Evolutionary conservation across 805 yeast genomes (phyloP), one percentile per base, ranked within the genome.

Genomic region (Schwanniomyces pseudopolymorphus): DNA sequence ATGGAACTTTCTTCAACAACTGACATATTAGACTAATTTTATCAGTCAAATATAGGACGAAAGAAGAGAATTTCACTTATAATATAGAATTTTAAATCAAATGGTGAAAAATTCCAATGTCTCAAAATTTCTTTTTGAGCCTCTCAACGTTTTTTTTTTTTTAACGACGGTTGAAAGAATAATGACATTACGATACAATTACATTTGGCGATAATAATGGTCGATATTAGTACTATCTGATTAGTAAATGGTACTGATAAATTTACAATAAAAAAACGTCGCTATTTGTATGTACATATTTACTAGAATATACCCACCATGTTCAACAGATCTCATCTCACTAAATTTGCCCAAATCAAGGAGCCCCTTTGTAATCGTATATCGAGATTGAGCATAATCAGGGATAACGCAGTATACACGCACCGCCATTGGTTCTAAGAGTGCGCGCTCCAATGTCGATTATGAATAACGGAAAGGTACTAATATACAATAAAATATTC

Each of bases 1-100:
- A 31, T 33, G 10, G 36, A 22, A 41, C 37, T 31, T 22, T 33
- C 39, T 39, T 40, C 46, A 37, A 45, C 47, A 21, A 38, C 37
- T 11, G 45, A 27, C 48, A 45, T 45, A 26, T 38, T 45, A 20
- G 19, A 13, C n/a, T 9, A 19, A 11, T 19, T 19, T 19, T 35
- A 39, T 19, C 24, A 14, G 39, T 36, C 20, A n/a, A 4, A 11
- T 20, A 19, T 21, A 36, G 9, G 17, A 16, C 28, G n/a, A 37
- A 14, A 41, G 22, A 41, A 22, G 14, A 41, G 20, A 31, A 44
- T 20, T 36, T 19, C 16, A 36, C n/a, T n/a, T n/a, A n/a, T n/a
- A n/a, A 6, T 14, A 11, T 33, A 3, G 25, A 20, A 5, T 16
- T 20, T 36, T 19, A 19, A 20, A 28, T 10, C 11, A 6, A 8